Base-by-base conservation (phyloP, 1,284 basidiomycete species). In the Schizophyllum amplum region DNA sequence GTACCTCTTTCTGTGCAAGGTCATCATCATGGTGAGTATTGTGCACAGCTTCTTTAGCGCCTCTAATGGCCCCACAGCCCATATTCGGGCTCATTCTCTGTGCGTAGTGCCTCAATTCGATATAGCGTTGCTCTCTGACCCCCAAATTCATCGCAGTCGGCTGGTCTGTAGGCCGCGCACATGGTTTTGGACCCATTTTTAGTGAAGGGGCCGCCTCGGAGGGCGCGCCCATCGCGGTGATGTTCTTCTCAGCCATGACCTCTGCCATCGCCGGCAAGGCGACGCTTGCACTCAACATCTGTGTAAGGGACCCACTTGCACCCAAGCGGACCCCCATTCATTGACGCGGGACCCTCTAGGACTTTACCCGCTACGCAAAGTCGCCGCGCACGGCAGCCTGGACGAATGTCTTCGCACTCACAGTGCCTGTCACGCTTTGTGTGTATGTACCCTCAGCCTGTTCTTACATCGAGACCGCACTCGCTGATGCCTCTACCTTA, bases 1-100 rank as follows among this genome's bases (percentile, higher is more conserved):
- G 33, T 83, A 77, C 73, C 66, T 88, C 4, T 88, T 88, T 72
- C 67, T 80, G 55, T 69, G 75, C 61, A 87, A 87, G 66, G 78
- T 80, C 2, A 62, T 77, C 22, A 63, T 82, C 22, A 82, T 84
- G 60, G 59, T 51, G 52, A 4, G 59, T 57, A 22, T 27, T 21
- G 15, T 21, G 22, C 11, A 15, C n/a, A n/a, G n/a, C n/a, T n/a
- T n/a, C n/a, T 25, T n/a, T 5, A 49, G 22, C 55, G 22, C 24
- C 48, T n/a, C n/a, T n/a, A 24, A 13, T 49, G 50, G 52, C 25
- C 7, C 23, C 47, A n/a, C n/a, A 61, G 9, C 63, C 63, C 13
- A 62, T 64, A 33, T 66, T 62, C 59, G 65, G 65, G 20, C 59
- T 65, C 53, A 61, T 61, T 17, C 60, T 64, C 27, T 62, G 62